Conservation (phyloP, 345 rosid genomes). For the Lepidium didymum region DNA sequence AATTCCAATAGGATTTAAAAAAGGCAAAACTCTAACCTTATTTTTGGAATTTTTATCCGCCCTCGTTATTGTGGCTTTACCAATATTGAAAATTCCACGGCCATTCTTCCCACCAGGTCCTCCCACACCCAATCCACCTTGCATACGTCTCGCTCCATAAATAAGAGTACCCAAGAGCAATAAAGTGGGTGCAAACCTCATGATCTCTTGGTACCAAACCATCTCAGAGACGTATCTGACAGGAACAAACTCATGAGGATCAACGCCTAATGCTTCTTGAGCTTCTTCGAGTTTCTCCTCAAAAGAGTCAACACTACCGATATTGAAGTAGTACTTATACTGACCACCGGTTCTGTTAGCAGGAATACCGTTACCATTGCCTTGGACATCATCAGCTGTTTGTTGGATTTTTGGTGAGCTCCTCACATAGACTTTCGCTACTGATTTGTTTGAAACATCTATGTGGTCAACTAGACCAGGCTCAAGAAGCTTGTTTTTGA, state of each 20-base stretch:
- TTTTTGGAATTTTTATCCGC: slow-evolving; percentile 87
- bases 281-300: slow-evolving; percentile 97
- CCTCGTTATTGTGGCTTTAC: slow-evolving; percentile 81
- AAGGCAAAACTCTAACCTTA: slow-evolving; percentile 43
- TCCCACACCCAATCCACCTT: slow-evolving; percentile 79
- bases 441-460: slow-evolving; percentile 79
- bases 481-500: slow-evolving; percentile 90
- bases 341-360: slow-evolving; percentile 48
- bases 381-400: slow-evolving; percentile 40
- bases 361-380: slow-evolving; percentile 29
- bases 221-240: slow-evolving; percentile 72
- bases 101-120: slow-evolving; percentile 77
- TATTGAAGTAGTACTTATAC: slow-evolving; percentile 69
- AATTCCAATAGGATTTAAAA: neutral
- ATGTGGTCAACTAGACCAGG: slow-evolving; percentile 91
- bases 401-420: slow-evolving; percentile 37
- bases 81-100: slow-evolving; percentile 91
- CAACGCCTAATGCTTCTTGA: slow-evolving; percentile 67
- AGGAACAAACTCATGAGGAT: slow-evolving; percentile 71
- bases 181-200: slow-evolving; percentile 75
- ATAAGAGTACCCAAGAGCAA: slow-evolving; percentile 64
- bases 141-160: slow-evolving; percentile 73
- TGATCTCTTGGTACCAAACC: slow-evolving; percentile 69
- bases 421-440: slow-evolving; percentile 84
- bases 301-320: slow-evolving; percentile 88